A percentile compares a stretch with the other conserved stretches of the same genome.
Conservation (phyloP, 176 grass and related monocot species). For the Luzula sylvatica region DNA sequence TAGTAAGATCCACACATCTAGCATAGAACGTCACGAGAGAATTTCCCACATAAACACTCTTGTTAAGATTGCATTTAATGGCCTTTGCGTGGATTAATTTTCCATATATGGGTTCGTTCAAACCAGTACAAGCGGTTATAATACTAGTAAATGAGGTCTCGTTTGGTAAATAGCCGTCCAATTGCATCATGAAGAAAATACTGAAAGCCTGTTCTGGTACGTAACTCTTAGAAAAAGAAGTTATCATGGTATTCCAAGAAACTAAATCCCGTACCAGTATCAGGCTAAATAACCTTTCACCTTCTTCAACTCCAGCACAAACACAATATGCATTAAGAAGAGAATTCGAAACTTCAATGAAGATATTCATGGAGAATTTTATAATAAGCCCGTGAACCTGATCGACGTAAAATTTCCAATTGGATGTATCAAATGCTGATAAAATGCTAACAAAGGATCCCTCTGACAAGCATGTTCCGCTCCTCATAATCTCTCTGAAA, state of each 20-base stretch:
- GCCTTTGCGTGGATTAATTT: constrained; percentile 45
- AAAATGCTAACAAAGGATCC: constrained; percentile 46
- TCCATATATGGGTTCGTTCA: constrained; percentile 27
- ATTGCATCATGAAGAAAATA: constrained; percentile 43
- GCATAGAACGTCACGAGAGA: constrained; percentile 46
- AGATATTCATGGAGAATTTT: constrained; percentile 40
- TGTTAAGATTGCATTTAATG: constrained; percentile 47
- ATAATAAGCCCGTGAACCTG: constrained; percentile 36
- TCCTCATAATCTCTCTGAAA: constrained; percentile 49
- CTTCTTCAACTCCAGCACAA: background rate
- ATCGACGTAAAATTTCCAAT: constrained; percentile 12
- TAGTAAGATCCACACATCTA: constrained; percentile 16
- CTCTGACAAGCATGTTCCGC: constrained; percentile 27
- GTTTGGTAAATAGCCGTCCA: constrained; percentile 24
- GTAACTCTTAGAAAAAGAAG: constrained; percentile 32
- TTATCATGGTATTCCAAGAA: constrained; percentile 72
- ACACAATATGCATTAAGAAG: constrained; percentile 38
- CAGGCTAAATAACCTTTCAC: constrained; percentile 35
- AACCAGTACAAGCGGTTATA: constrained; percentile 29
- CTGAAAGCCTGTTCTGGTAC: constrained; percentile 36
- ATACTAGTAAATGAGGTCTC: constrained; percentile 35
- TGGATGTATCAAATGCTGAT: constrained; percentile 29
- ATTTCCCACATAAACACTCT: constrained; percentile 31
- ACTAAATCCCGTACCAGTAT: constrained; percentile 30
- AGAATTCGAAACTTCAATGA: constrained; percentile 34